A percentile compares a stretch with the other conserved stretches of the same genome.
Conservation (phyloP, 306 rosid genomes). For the Heteromeles arbutifolia region DNA sequence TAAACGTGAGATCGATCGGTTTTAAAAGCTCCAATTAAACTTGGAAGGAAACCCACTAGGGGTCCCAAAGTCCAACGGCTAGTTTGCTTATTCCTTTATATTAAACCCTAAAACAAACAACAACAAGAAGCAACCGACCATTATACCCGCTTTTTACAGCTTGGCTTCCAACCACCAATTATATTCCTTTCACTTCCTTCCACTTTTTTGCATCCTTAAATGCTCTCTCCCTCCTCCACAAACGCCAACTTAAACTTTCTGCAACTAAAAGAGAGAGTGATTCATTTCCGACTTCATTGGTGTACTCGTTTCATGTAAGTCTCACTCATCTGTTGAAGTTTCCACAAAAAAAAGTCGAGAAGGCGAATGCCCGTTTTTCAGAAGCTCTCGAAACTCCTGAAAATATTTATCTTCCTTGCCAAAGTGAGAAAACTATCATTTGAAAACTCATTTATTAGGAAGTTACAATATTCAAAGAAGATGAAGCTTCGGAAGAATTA, state of each 20-base stretch:
- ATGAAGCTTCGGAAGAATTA: slow-evolving; percentile 32
- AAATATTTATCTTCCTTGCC: slow-evolving; percentile 27
- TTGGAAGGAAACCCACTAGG: slow-evolving; percentile 2
- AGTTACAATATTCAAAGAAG: slow-evolving; percentile 17
- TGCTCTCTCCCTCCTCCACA: neutral
- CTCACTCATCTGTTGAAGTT: neutral
- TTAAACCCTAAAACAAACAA: slow-evolving; percentile 1
- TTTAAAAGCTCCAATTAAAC: neutral
- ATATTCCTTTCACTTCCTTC: slow-evolving; percentile 4
- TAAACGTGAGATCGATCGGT: neutral
- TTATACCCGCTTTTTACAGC: slow-evolving; percentile 35
- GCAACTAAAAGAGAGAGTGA: neutral
- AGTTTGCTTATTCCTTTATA: slow-evolving; percentile 22
- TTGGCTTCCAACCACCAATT: slow-evolving; percentile 32
- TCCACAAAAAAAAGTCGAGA: slow-evolving; percentile 31
- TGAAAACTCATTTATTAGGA: slow-evolving; percentile 31
- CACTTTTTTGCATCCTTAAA: slow-evolving; percentile 37
- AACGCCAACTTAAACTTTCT: slow-evolving; percentile 7
- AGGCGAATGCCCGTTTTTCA: slow-evolving; percentile 32
- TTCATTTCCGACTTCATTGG: neutral
- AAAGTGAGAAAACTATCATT: slow-evolving; percentile 35
- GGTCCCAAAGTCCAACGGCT: slow-evolving; percentile 43
- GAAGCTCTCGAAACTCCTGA: slow-evolving; percentile 32
- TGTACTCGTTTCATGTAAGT: neutral
- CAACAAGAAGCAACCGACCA: slow-evolving; percentile 45